A percentile compares a stretch with the other conserved stretches of the same genome.
Evolutionary conservation across 306 rosid genomes (phyloP).

Genomic region (Cyamopsis tetragonoloba): DNA sequence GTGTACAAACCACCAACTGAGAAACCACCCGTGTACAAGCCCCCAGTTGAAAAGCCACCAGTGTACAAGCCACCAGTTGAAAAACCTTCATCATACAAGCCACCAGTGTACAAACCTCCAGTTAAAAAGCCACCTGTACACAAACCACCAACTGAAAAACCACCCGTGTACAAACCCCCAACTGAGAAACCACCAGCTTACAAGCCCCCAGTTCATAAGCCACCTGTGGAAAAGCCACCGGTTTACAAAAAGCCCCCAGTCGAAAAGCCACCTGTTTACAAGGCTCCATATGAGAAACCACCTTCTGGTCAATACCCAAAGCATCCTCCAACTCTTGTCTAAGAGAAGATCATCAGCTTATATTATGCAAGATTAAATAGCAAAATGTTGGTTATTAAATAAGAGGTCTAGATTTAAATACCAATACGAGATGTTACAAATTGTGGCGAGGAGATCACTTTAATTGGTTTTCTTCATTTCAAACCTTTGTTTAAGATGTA

Average conservation of each 20-base stretch:
- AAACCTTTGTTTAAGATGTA: neutral
- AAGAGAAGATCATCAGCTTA: too few species aligned
- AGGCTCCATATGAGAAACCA: neutral
- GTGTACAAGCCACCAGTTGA: neutral
- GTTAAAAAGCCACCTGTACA: neutral
- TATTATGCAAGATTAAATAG: too few species aligned
- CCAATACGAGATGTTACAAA: neutral
- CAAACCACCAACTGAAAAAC: neutral
- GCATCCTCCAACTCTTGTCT: constrained; percentile 1
- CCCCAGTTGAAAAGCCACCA: neutral
- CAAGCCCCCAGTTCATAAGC: neutral
- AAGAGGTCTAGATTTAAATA: neutral
- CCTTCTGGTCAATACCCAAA: neutral
- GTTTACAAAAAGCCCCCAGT: too few species aligned
- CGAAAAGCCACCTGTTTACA: neutral
- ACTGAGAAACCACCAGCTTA: neutral
- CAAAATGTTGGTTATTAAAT: too few species aligned
- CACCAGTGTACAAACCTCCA: neutral
- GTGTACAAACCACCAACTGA: neutral
- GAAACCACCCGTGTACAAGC: neutral
- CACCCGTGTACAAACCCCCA: neutral
- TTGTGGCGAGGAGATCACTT: neutral
- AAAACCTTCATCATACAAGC: neutral
- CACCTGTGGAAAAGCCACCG: neutral
- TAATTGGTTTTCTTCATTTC: neutral